phyloP scores from a whole-genome alignment of 2,329 filamentous ascomycete species.

The Xylaria sp. region DNA sequence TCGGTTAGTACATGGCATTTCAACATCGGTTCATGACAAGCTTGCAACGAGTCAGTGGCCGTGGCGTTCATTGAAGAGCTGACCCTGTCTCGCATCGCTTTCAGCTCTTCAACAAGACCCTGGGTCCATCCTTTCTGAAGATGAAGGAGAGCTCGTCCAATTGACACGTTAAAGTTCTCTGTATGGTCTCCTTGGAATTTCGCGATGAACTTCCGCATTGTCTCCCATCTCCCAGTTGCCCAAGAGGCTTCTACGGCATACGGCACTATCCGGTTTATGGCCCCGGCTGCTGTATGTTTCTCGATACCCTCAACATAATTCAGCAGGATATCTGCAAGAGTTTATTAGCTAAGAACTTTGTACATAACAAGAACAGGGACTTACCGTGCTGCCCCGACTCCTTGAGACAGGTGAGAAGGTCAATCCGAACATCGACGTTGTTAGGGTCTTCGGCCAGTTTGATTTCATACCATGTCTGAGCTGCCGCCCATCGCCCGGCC shows the following conservation, averaged over 20 bases:
- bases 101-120: slow-evolving; percentile 60
- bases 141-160: slow-evolving; percentile 69
- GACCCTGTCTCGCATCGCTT: slow-evolving; percentile 68
- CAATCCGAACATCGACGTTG: slow-evolving; percentile 76
- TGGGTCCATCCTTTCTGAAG: slow-evolving; percentile 56
- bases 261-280: slow-evolving; percentile 68
- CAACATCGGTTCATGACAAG: slow-evolving; percentile 82
- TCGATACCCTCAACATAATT: slow-evolving; percentile 81
- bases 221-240: slow-evolving; percentile 82
- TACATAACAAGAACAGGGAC: slow-evolving; percentile 24
- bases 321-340: slow-evolving; percentile 70
- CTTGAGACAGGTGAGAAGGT: slow-evolving; percentile 84
- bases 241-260: slow-evolving; percentile 91
- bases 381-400: slow-evolving; percentile 94
- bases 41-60: slow-evolving; percentile 77
- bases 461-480: slow-evolving; percentile 97
- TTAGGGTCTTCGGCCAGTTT: slow-evolving; percentile 78
- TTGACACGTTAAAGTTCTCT: slow-evolving; percentile 78
- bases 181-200: slow-evolving; percentile 54
- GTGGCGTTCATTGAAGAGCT: slow-evolving; percentile 75
- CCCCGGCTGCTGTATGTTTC: slow-evolving; percentile 51
- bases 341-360: slow-evolving; percentile 23
- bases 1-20: slow-evolving; percentile 88
- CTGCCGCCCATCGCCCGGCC: slow-evolving; percentile 89
- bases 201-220: slow-evolving; percentile 67